Conservation (phyloP, 805 yeast genomes). For the Candida ovalis region DNA sequence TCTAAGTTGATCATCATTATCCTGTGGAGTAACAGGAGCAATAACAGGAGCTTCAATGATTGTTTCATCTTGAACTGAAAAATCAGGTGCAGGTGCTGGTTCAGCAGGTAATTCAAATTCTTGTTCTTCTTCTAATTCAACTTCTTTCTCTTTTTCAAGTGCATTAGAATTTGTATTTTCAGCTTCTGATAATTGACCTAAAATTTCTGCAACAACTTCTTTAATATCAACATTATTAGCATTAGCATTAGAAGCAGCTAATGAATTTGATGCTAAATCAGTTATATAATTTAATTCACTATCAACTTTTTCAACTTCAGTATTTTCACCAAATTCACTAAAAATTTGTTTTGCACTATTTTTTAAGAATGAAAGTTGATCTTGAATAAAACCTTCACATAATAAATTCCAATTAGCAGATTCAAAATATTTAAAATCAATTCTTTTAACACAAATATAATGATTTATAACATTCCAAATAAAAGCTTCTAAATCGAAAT, state of each 20-base stretch:
- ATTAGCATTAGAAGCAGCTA: not conserved
- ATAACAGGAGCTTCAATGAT: too few species aligned
- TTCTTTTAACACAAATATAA: conserved; percentile 29
- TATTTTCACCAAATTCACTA: conserved; percentile 10
- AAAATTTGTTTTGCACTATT: conserved; percentile 21
- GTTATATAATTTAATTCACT: not conserved
- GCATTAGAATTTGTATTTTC: too few species aligned
- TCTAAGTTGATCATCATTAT: not conserved
- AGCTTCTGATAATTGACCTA: not conserved
- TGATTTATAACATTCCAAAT: conserved; percentile 33
- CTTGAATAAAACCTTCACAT: conserved; percentile 28
- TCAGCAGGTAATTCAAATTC: too few species aligned
- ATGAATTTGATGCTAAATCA: too few species aligned
- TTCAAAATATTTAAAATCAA: conserved; percentile 23
- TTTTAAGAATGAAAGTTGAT: conserved; percentile 24
- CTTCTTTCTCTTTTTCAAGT: not conserved
- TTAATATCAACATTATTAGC: not conserved
- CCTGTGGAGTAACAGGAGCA: too few species aligned
- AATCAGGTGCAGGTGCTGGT: too few species aligned
- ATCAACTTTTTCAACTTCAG: not conserved
- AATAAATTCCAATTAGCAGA: conserved; percentile 16
- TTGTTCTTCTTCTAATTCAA: not conserved
- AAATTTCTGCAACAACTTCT: not conserved
- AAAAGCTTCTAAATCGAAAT: conserved; percentile 31
- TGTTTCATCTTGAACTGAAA: too few species aligned